Percentiles rank a stretch among this genome's conserved stretches.
Evolutionary conservation across 1,284 basidiomycete genomes (phyloP).

Genomic region (Cutaneotrichosporon cyanovorans): DNA sequence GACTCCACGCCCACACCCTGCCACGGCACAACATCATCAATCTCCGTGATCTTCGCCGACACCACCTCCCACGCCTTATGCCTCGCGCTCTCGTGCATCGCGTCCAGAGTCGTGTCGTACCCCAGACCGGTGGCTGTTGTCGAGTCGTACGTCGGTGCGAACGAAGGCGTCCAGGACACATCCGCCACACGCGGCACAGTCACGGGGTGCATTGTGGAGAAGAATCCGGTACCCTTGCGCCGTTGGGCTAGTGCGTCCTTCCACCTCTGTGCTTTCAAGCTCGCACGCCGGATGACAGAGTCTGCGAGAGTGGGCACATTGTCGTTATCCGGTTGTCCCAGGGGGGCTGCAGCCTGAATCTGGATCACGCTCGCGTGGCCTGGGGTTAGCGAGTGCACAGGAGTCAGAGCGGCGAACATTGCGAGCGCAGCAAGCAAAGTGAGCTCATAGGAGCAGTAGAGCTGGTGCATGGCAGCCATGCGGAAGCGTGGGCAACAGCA

Average conservation of each 20-base stretch:
- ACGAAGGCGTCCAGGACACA: slow-evolving; percentile 26
- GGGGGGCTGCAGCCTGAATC: slow-evolving; percentile 20
- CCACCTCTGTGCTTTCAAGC: slow-evolving; percentile 35
- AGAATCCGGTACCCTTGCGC: slow-evolving; percentile 1
- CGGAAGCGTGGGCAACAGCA: background rate
- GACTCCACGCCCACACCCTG: slow-evolving; percentile 1
- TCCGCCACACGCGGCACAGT: background rate
- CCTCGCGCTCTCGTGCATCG: slow-evolving; percentile 33
- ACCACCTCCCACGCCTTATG: slow-evolving; percentile 18
- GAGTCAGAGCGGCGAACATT: too few relatives aligned
- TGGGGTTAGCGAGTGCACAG: slow-evolving; percentile 8
- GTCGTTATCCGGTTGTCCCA: slow-evolving; percentile 6
- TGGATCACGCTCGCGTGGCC: slow-evolving; percentile 30
- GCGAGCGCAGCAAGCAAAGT: too few relatives aligned
- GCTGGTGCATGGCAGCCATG: too few relatives aligned
- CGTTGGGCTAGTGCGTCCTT: slow-evolving; percentile 20
- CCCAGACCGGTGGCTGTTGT: slow-evolving; percentile 23
- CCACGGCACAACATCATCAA: slow-evolving; percentile 7
- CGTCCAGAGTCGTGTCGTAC: slow-evolving; percentile 29
- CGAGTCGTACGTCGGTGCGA: slow-evolving; percentile 37
- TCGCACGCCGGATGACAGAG: slow-evolving; percentile 28
- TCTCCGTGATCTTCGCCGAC: slow-evolving; percentile 2
- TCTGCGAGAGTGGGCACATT: slow-evolving; percentile 22
- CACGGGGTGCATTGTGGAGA: slow-evolving; percentile 2
- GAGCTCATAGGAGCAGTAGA: too few relatives aligned